phyloP scores from a whole-genome alignment of 306 rosid genomes.

The Dalbergia cochinchinensis region DNA sequence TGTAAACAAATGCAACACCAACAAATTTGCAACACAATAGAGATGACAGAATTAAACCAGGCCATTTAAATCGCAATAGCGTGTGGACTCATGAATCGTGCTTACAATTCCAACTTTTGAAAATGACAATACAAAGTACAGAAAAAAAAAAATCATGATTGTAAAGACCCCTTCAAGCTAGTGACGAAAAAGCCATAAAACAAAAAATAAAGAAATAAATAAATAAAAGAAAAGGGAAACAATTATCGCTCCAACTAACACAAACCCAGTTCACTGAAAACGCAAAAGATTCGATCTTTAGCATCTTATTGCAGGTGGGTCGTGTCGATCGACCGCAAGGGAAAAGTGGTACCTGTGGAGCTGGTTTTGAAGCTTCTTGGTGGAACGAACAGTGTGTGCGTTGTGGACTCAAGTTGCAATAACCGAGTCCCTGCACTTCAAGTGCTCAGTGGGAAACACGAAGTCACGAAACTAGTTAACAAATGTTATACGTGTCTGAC shows the following conservation, averaged over 20 bases:
- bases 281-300: conserved; percentile 37
- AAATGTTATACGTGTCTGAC: conserved; percentile 49
- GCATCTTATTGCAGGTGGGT: conserved; percentile 16
- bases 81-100: conserved; percentile 10
- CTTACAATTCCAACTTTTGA: neutral
- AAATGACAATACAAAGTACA: conserved; percentile 16
- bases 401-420: conserved; percentile 22
- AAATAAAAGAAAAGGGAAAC: neutral
- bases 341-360: conserved; percentile 49
- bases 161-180: conserved; percentile 8
- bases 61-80: neutral
- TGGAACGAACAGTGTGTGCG: conserved; percentile 19
- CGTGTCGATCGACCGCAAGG: neutral
- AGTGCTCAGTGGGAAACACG: conserved; percentile 28
- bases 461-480: conserved; percentile 5
- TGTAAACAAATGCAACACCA: conserved; percentile 33
- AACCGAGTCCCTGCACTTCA: conserved; percentile 32
- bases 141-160: conserved; percentile 1
- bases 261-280: conserved; percentile 37
- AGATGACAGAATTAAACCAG: conserved; percentile 8
- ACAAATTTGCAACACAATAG: conserved; percentile 28
- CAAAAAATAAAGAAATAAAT: neutral
- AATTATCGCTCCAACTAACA: conserved; percentile 22
- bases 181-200: conserved; percentile 8
- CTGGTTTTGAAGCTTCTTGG: conserved; percentile 28